phyloP scores from a whole-genome alignment of 306 rosid species.

The Pyrus bretschneideri region DNA sequence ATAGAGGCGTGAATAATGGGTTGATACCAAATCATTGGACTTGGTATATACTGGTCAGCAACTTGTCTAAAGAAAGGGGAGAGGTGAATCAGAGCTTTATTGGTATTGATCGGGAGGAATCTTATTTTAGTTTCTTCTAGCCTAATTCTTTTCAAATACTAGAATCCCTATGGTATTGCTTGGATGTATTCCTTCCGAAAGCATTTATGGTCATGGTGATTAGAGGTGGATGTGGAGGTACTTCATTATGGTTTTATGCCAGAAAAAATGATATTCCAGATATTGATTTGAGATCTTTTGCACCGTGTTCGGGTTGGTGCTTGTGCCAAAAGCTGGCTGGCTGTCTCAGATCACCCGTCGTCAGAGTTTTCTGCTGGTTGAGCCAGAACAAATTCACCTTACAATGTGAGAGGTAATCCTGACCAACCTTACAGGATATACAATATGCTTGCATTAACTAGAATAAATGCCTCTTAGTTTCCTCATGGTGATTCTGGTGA shows the following conservation, averaged over 20 bases:
- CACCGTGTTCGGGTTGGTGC: background rate
- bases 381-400: too few species aligned
- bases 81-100: conserved; percentile 14
- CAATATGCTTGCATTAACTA: too few species aligned
- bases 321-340: background rate
- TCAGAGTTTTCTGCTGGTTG: background rate
- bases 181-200: background rate
- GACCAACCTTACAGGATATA: too few species aligned
- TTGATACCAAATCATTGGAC: conserved; percentile 64
- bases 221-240: background rate
- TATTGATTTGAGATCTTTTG: background rate
- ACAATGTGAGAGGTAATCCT: too few species aligned
- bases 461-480: too few species aligned
- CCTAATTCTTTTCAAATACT: background rate
- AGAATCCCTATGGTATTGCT: background rate
- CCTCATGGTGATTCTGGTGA: too few species aligned
- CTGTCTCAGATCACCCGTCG: background rate
- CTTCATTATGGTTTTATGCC: background rate
- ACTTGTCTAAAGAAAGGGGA: conserved; percentile 32
- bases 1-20: conserved; percentile 60
- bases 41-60: conserved; percentile 62
- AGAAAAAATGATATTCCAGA: background rate
- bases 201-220: background rate
- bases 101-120: background rate
- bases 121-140: background rate